Base-by-base conservation (phyloP, 163 green algal species). In the Scenedesmus sp. region DNA sequence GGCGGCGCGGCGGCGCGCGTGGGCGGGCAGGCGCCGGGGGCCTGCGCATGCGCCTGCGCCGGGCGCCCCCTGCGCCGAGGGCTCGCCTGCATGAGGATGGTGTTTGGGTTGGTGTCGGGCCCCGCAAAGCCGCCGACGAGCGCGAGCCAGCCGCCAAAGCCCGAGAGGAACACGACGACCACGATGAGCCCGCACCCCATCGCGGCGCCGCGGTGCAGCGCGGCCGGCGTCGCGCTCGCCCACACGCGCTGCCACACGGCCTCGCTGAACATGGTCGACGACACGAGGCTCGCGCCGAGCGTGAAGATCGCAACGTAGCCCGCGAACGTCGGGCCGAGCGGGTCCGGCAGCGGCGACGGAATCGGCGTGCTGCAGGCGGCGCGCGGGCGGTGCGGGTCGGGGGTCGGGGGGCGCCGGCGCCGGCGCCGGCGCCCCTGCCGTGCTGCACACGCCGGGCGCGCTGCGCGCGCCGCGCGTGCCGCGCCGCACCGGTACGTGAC, bases 241-340 rank as follows among this genome's bases (percentile, higher is more conserved):
- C 86, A 94, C 28, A 83, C 88, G 50, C 91, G 82, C 84, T 94
- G 90, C 91, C 91, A 95, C 60, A 93, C 86, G 45, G 86, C 91
- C 70, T 95, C 91, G 48, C 64, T 87, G 83, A 93, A 95, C 26
- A 94, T 69, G 45, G 86, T 93, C 48, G 87, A 77, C 29, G 80
- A 78, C 45, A 89, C 85, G 2, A 95, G 89, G 11, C 85, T 92
- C 48, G 87, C 84, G 42, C 84, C 84, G 79, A 95, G 88, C 14
- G 83, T 80, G 28, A 89, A 85, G 64, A 95, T 92, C 44, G 87
- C 84, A 5, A 90, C 81, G 36, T 85, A 89, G 60, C 91, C 91
- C 2, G 28, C 28, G 17, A 80, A 80, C 28, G 84, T 87, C 66
- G 69, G 53, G 1, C 60, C 62, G 4, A 70, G 7, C 2, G 45